Percentiles rank a stretch among this genome's conserved stretches.
These are phyloP conservation scores for Pyrenochaeta sp. DNA, from an alignment of 2,329 filamentous ascomycete genomes.

Conservation along the genomic window DNA sequence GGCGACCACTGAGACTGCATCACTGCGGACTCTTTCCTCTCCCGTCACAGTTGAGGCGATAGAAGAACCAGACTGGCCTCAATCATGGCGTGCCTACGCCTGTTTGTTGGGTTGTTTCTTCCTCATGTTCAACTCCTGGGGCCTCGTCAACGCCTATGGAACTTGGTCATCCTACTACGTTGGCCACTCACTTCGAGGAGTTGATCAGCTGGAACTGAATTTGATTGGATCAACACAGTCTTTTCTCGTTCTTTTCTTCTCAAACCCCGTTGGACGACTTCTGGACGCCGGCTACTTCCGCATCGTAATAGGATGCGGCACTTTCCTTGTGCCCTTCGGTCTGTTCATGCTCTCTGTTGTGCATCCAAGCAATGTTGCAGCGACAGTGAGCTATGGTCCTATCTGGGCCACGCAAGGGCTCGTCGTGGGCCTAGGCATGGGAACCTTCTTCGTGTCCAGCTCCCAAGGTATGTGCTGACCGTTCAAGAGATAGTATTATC, in stretches of 20 bases:
- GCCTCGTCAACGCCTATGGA: slow-evolving; percentile 60
- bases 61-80: slow-evolving; percentile 55
- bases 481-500: not conserved
- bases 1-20: slow-evolving; percentile 30
- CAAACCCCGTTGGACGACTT: slow-evolving; percentile 57
- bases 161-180: slow-evolving; percentile 61
- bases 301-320: slow-evolving; percentile 52
- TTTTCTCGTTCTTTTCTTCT: slow-evolving; percentile 57
- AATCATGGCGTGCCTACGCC: slow-evolving; percentile 54
- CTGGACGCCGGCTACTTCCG: slow-evolving; percentile 58
- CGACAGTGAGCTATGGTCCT: slow-evolving; percentile 51
- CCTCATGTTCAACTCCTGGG: slow-evolving; percentile 61
- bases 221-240: slow-evolving; percentile 59
- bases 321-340: slow-evolving; percentile 53
- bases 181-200: slow-evolving; percentile 52
- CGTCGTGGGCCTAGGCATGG: slow-evolving; percentile 59
- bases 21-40: slow-evolving; percentile 29
- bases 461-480: slow-evolving; percentile 54
- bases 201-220: slow-evolving; percentile 55
- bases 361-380: slow-evolving; percentile 48
- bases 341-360: slow-evolving; percentile 56
- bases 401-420: slow-evolving; percentile 60
- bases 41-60: slow-evolving; percentile 19
- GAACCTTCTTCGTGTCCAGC: slow-evolving; percentile 62
- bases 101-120: slow-evolving; percentile 59